Evolutionary conservation across 164 flowering plant species (phyloP), one percentile per base, ranked within the genome.

Genomic region (Pachysandra terminalis): DNA sequence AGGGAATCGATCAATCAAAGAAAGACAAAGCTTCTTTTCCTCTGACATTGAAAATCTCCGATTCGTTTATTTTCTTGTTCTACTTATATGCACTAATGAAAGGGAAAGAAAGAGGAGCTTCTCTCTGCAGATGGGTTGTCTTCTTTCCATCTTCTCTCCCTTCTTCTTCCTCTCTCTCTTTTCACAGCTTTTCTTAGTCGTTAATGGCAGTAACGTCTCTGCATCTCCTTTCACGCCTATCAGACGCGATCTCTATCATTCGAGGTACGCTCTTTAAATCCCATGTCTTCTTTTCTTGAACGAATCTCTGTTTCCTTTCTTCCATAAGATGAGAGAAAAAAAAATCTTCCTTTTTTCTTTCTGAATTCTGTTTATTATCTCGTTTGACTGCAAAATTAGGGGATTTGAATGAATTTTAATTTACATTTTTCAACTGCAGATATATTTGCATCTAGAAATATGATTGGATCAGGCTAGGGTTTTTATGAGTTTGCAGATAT

Each of bases 241-340:
- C 74, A 81, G 80, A 52, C 86, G 64, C 49, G 87, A 89, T 89
- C 90, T 89, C 48, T 89, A 89, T 74, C 90, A 81, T 72, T 85
- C 79, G 17, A 73, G 82, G 82, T 75, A 27, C 9, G 15, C 67
- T 59, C 54, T 51, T 22, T 62, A 63, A 53, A 32, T 49, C 65
- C 68, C 64, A 48, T 21, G n/a, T n/a, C n/a, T 32, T 52, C 8
- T 24, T 24, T 58, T 35, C 35, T 45, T 5, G 19, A 27, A 32
- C 65, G 8, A 24, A 24, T 51, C 32, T 23, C 5, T n/a, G 52
- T 22, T 41, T 21, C 54, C 32, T 12, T 32, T 7, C 37, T 32
- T 3, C 7, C 37, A 7, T 7, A 3, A 32, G n/a, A n/a, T n/a
- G n/a, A n/a, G n/a, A n/a, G n/a, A n/a, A n/a, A n/a, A n/a, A n/a